Base-by-base conservation (phyloP, 2,329 filamentous ascomycete genomes). In the Fusarium sp. region DNA sequence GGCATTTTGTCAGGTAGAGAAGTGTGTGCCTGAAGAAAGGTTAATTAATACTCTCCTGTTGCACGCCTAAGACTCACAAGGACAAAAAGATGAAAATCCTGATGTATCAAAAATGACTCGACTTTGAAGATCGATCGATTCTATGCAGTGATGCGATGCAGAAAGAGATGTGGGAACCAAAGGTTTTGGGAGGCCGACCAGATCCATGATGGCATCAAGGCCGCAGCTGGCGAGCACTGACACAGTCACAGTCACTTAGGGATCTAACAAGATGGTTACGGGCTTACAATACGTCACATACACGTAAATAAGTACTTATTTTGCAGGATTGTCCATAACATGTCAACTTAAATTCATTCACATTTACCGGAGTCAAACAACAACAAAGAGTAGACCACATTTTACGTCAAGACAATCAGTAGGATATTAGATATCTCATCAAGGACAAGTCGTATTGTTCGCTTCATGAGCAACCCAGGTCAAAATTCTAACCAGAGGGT, bases 181-280 rank as follows among this genome's bases (percentile, higher is more conserved):
- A 27, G 18, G 32, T 52, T 51, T 52, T 27, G 32, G 48, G 48
- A 52, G 48, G 48, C 48, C 32, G 24, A 52, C 48, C 48, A 52
- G 11, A 40, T 27, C 20, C 24, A 52, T 41, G 24, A 27, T 38
- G 48, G 20, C 20, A 40, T 52, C 32, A 52, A 52, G 13, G 32
- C 13, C 16, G 32, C 32, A 34, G 32, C 32, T 34, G 47, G 12
- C 8, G 22, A 51, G 16, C 22, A 52, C 30, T 8, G 9, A 8
- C 22, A 12, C 32, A 5, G 18, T 8, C 30, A 38, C 48, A 11
- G 29, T 3, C 47, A 49, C 10, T 13, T n/a, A 5, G 27, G 20
- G 8, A 34, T n/a, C 29, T 8, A 34, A 24, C 20, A 16, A 24
- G 29, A 38, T 38, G 15, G 13, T 11, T 12, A 25, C 8, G n/a